A percentile compares a stretch with the other conserved stretches of the same genome.
phyloP scores from a whole-genome alignment of 1,284 basidiomycete species.

The Pseudozyma thailandica region DNA sequence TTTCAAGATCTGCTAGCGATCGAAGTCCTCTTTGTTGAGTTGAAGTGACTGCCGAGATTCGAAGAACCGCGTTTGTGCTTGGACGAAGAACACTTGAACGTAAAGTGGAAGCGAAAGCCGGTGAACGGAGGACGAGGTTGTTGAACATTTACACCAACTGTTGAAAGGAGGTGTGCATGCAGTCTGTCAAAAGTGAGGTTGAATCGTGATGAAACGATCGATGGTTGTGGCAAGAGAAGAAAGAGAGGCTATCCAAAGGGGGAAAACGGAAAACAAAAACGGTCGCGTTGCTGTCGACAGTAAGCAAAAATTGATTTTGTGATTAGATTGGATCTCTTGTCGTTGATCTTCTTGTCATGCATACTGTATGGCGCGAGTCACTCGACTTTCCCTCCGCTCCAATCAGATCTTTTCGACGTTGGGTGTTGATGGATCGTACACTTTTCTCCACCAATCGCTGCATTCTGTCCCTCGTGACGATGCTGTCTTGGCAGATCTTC shows the following conservation, averaged over 20 bases:
- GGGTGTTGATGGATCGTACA: neutral
- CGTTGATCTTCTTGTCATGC: neutral
- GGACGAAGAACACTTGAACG: slow-evolving; percentile 1
- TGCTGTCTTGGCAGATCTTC: neutral
- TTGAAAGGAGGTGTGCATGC: slow-evolving; percentile 2
- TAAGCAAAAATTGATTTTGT: too few species aligned
- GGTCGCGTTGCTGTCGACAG: too few species aligned
- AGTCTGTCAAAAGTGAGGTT: slow-evolving; percentile 1
- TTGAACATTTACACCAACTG: slow-evolving; percentile 29
- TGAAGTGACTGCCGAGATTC: neutral
- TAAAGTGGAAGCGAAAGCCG: slow-evolving; percentile 19
- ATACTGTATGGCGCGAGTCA: slow-evolving; percentile 1
- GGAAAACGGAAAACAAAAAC: neutral
- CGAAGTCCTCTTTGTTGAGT: slow-evolving; percentile 41
- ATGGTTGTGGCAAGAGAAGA: neutral
- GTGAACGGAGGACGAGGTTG: slow-evolving; percentile 30
- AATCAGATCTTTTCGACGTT: neutral
- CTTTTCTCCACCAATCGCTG: neutral
- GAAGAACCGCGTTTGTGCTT: slow-evolving; percentile 6
- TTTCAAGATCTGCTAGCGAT: slow-evolving; percentile 54
- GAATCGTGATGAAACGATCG: neutral
- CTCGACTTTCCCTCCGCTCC: slow-evolving; percentile 1
- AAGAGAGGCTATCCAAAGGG: neutral
- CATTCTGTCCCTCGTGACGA: neutral
- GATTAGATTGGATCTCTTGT: slow-evolving; percentile 1